Percentiles rank a stretch among this genome's conserved stretches.
Evolutionary conservation across 495 filamentous ascomycete genomes (phyloP).

Genomic region (Annulohypoxylon bovei): DNA sequence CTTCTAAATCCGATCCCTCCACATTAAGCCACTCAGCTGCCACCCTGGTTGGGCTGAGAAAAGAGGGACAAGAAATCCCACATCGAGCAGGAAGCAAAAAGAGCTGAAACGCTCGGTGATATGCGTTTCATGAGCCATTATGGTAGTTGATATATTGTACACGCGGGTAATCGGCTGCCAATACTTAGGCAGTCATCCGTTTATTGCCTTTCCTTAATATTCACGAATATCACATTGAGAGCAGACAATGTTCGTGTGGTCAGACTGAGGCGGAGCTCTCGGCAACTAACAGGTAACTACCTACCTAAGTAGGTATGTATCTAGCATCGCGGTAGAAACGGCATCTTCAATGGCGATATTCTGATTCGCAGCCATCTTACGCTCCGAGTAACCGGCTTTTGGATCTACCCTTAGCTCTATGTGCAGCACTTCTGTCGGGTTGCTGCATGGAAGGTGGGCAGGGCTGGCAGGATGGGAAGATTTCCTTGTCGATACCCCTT

Average conservation of each 20-base stretch:
- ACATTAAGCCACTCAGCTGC: background rate
- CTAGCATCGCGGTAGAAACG: constrained; percentile 19
- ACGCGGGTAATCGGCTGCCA: background rate
- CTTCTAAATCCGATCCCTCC: constrained; percentile 19
- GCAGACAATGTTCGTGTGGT: background rate
- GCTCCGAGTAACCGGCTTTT: constrained; percentile 14
- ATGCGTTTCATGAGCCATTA: constrained; percentile 7
- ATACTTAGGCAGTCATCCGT: background rate
- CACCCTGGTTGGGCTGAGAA: constrained; percentile 21
- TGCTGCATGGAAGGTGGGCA: constrained; percentile 19
- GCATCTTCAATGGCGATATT: constrained; percentile 1
- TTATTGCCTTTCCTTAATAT: background rate
- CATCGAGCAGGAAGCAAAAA: constrained; percentile 1
- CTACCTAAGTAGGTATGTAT: no score
- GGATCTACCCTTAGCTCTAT: background rate
- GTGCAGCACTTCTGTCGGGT: background rate
- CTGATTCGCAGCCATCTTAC: background rate
- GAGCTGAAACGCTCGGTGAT: constrained; percentile 30
- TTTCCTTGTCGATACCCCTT: constrained; percentile 9
- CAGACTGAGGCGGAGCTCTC: constrained; percentile 15
- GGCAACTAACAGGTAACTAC: constrained; percentile 16
- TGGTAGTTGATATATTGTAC: background rate
- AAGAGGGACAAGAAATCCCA: background rate
- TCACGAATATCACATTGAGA: constrained; percentile 5
- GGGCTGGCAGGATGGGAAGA: background rate